Evolutionary conservation across 208 protist genomes (phyloP), one percentile per base, ranked within the genome.

Genomic region (Leishmania guyanensis): DNA sequence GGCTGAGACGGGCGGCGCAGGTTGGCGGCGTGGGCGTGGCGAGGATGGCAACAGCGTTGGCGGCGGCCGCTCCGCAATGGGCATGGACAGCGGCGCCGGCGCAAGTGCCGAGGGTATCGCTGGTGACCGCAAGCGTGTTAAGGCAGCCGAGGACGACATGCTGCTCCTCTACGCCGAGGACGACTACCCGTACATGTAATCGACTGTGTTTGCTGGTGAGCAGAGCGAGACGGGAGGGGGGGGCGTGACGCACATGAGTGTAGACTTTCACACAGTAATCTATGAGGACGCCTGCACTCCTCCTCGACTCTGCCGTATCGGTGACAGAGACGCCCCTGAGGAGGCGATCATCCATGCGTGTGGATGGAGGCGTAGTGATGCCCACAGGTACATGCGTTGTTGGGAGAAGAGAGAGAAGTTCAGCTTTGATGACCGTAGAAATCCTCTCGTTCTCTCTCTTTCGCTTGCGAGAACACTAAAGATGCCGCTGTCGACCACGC

Each of bases 141-240:
- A 90, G 80, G 78, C 79, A 65, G 72, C 74, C 2, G 82, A 94
- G 6, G 91, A 96, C 9, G 92, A 96, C 36, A 50, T 87, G 29
- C 71, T 92, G 75, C 83, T 96, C 8, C 64, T 96, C 17, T 90
- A 90, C 58, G 86, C 84, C 26, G 90, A 93, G 33, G 86, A 89
- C 56, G 90, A 93, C 65, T 93, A 93, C 70, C 86, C 81, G 16
- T 86, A 87, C 79, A 81, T 92, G 68, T 92, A 66, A 64, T 12
- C 46, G 5, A 0, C 51, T 22, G 51, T 76, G 51, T 1, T 1
- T 76, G 51, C 26, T 2, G n/a, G 14, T 5, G 48, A 39, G 65
- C 8, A 71, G 17, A 3, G 65, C 8, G 14, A 39, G 65, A 50
- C 17, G 65, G 48, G 65, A 22, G 26, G 58, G 16, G 58, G 6